Percentiles rank a stretch among this genome's conserved stretches.
Conservation (phyloP, 78 protist genomes). For the Dictyostelium intermedium region DNA sequence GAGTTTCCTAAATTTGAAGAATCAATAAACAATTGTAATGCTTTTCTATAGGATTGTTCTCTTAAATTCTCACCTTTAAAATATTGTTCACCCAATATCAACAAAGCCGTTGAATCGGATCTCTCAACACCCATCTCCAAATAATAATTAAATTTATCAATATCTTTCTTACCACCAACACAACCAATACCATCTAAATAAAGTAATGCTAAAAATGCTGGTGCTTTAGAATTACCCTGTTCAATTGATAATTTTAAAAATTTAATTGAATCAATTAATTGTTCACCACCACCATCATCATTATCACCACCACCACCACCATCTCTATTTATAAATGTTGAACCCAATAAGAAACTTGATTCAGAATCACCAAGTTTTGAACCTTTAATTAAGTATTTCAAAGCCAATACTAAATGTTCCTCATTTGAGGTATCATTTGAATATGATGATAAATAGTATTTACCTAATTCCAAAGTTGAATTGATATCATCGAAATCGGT, state of each 20-base stretch:
- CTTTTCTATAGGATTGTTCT: constrained; percentile 23
- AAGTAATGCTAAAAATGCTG: constrained; percentile 27
- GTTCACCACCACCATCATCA: no score
- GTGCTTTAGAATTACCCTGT: constrained; percentile 36
- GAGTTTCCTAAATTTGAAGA: constrained; percentile 27
- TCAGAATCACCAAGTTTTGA: constrained; percentile 10
- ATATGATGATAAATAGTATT: neutral
- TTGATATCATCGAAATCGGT: neutral
- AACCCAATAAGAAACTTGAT: constrained; percentile 18
- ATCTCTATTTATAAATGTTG: neutral
- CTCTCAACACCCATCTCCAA: constrained; percentile 12
- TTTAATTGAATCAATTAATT: neutral
- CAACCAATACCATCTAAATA: constrained; percentile 31
- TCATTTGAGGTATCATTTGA: neutral
- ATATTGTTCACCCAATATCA: constrained; percentile 48
- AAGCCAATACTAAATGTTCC: neutral
- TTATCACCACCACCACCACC: no score
- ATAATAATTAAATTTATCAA: neutral
- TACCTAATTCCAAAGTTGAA: constrained; percentile 37
- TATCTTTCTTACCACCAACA: neutral
- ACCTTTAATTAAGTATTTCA: neutral
- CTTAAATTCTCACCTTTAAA: constrained; percentile 11
- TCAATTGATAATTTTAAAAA: constrained; percentile 13
- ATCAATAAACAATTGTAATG: constrained; percentile 25
- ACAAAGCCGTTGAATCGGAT: constrained; percentile 7